phyloP scores from a whole-genome alignment of 2,329 filamentous ascomycete species.

The Apiospora pterosperma region DNA sequence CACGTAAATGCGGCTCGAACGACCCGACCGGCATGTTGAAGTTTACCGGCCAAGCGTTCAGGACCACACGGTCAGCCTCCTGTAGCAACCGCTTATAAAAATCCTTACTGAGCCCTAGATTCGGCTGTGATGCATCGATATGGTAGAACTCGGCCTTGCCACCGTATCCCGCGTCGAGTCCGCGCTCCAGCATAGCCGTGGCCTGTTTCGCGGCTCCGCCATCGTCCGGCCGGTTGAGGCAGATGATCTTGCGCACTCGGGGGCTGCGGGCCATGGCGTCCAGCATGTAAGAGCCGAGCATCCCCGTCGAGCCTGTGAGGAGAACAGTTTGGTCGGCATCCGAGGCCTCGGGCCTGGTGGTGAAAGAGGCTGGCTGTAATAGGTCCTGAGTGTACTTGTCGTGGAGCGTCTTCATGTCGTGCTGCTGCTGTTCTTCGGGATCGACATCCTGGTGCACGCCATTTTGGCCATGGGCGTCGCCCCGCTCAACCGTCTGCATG shows the following conservation, averaged over 20 bases:
- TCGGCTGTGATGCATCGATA: slow-evolving; percentile 42
- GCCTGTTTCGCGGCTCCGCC: slow-evolving; percentile 36
- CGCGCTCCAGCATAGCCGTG: slow-evolving; percentile 32
- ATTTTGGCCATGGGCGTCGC: neutral
- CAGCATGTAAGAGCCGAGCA: slow-evolving; percentile 46
- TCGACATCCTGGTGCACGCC: neutral
- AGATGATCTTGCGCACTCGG: slow-evolving; percentile 39
- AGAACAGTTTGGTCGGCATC: slow-evolving; percentile 26
- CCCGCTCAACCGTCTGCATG: neutral
- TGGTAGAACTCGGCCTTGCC: slow-evolving; percentile 44
- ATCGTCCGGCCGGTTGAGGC: slow-evolving; percentile 45
- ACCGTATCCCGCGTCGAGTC: slow-evolving; percentile 26
- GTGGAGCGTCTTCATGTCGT: slow-evolving; percentile 8
- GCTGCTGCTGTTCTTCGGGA: slow-evolving; percentile 7
- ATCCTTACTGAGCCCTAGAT: slow-evolving; percentile 42
- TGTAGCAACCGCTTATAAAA: slow-evolving; percentile 33
- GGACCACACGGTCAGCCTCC: slow-evolving; percentile 44
- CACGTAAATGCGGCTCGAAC: slow-evolving; percentile 48
- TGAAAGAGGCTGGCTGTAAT: slow-evolving; percentile 8
- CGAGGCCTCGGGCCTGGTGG: slow-evolving; percentile 16
- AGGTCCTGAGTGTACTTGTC: slow-evolving; percentile 28
- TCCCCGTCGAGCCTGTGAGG: slow-evolving; percentile 48
- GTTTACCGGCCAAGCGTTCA: slow-evolving; percentile 56
- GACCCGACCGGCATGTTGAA: slow-evolving; percentile 46
- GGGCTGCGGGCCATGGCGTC: slow-evolving; percentile 30